Evolutionary conservation across 2,329 filamentous ascomycete species (phyloP).

Genomic region (Hyphodiscus sp.): DNA sequence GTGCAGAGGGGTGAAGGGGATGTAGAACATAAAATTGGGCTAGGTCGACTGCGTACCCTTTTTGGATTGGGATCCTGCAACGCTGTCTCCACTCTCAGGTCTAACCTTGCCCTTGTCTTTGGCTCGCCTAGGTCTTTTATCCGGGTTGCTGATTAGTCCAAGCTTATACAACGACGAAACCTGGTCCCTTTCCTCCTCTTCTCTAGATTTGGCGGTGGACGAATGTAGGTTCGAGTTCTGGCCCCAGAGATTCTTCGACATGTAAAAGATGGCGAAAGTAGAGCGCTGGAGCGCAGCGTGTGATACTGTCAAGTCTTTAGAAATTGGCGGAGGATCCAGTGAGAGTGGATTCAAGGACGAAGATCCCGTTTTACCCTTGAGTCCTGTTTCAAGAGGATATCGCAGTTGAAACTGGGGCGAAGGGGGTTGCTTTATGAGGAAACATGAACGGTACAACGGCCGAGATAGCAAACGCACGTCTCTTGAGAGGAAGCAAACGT

Average conservation of each 20-base stretch:
- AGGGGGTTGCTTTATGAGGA: not conserved
- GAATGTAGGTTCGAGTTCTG: not conserved
- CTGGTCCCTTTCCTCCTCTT: slow-evolving; percentile 20
- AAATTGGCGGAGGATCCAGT: not conserved
- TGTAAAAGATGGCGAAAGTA: not conserved
- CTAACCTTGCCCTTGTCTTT: slow-evolving; percentile 20
- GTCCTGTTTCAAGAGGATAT: not conserved
- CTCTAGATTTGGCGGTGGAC: slow-evolving; percentile 3
- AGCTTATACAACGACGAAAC: slow-evolving; percentile 29
- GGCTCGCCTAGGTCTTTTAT: slow-evolving; percentile 26
- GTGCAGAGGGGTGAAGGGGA: slow-evolving; percentile 13
- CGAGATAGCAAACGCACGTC: not conserved
- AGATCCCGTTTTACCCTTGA: not conserved
- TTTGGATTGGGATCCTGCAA: slow-evolving; percentile 26
- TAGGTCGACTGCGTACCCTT: slow-evolving; percentile 22
- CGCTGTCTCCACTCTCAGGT: slow-evolving; percentile 22
- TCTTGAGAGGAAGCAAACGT: not conserved
- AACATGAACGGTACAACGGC: not conserved
- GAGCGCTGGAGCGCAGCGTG: not conserved
- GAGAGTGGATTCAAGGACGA: not conserved
- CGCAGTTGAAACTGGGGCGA: not conserved
- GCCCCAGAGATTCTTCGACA: not conserved
- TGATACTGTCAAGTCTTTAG: not conserved
- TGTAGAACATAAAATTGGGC: slow-evolving; percentile 13
- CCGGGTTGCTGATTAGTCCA: slow-evolving; percentile 24